Percentiles rank a stretch among this genome's conserved stretches.
Evolutionary conservation across 2,329 filamentous ascomycete genomes (phyloP).

Genomic region (Xylariales sp.): DNA sequence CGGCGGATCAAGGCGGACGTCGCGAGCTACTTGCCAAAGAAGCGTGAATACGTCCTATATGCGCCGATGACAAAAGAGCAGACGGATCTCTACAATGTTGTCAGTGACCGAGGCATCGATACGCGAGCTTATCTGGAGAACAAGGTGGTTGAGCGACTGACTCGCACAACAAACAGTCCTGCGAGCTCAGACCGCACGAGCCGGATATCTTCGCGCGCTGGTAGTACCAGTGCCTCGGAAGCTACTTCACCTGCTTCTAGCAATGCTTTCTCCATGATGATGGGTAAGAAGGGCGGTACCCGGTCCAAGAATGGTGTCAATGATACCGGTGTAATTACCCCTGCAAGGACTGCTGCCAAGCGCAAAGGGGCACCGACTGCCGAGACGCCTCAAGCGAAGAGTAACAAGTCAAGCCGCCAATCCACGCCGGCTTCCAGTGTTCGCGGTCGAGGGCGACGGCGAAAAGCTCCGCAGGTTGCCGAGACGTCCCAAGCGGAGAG

Average conservation of each 20-base stretch:
- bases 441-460: slow-evolving; percentile 41
- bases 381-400: slow-evolving; percentile 53
- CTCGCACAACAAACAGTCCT: slow-evolving; percentile 42
- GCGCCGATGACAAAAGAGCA: slow-evolving; percentile 89
- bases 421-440: slow-evolving; percentile 63
- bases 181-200: slow-evolving; percentile 27
- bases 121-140: slow-evolving; percentile 75
- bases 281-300: slow-evolving; percentile 35
- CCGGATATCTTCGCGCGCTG: slow-evolving; percentile 35
- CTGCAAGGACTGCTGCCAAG: slow-evolving; percentile 22
- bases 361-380: slow-evolving; percentile 31
- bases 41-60: slow-evolving; percentile 92
- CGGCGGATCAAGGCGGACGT: slow-evolving; percentile 91
- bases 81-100: slow-evolving; percentile 75
- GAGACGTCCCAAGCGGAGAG: too few species aligned
- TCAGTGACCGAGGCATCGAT: slow-evolving; percentile 53
- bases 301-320: slow-evolving; percentile 19
- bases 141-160: slow-evolving; percentile 66
- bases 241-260: slow-evolving; percentile 16
- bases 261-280: slow-evolving; percentile 52
- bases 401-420: slow-evolving; percentile 65
- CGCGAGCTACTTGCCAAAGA: slow-evolving; percentile 85
- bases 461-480: too few species aligned
- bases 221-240: slow-evolving; percentile 22
- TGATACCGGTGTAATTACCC: slow-evolving; percentile 11